Evolutionary conservation across 345 rosid genomes (phyloP), one percentile per base, ranked within the genome.

Genomic region (Ceriops zippeliana): DNA sequence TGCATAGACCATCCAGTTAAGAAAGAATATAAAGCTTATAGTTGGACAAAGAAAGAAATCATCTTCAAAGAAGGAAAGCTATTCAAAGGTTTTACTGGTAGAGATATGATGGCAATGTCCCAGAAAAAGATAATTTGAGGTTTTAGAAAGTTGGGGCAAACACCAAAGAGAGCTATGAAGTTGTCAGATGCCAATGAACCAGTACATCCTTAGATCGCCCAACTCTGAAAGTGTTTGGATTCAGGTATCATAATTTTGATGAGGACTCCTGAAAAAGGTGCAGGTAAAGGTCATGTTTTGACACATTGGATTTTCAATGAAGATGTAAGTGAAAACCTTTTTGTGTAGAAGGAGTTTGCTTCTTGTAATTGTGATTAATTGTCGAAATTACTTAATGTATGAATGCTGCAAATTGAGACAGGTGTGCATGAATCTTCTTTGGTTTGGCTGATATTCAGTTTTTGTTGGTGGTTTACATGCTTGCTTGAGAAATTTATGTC

Each of bases 31-130:
- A 86, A 79, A 79, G 87, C 86, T 70, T 83, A 80, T 86, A 82
- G 76, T 81, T 86, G 86, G 87, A 79, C 86, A 86, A 90, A 85
- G 88, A 91, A 89, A 84, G 84, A 79, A 76, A 81, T 75, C 86
- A 75, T 80, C 86, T 58, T 70, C 89, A 85, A 83, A 77, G 89
- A 84, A 81, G 80, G 86, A 82, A 79, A 79, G 90, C 91, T 77
- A 78, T 79, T 79, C 88, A 81, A 85, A 83, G 86, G 58, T 74
- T 79, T 80, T 80, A 74, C 85, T 74, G 79, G 79, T 87, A 84
- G 85, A 85, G 88, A 72, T 75, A 73, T 81, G 83, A 81, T 73
- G 88, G 78, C 82, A 75, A 74, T 82, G 84, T 74, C 77, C 62
- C 69, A 81, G 77, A 75, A 85, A 82, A 84, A 65, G 82, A 76